Evolutionary conservation across 805 yeast species (phyloP).

Genomic region (Saccharomyces jurei): DNA sequence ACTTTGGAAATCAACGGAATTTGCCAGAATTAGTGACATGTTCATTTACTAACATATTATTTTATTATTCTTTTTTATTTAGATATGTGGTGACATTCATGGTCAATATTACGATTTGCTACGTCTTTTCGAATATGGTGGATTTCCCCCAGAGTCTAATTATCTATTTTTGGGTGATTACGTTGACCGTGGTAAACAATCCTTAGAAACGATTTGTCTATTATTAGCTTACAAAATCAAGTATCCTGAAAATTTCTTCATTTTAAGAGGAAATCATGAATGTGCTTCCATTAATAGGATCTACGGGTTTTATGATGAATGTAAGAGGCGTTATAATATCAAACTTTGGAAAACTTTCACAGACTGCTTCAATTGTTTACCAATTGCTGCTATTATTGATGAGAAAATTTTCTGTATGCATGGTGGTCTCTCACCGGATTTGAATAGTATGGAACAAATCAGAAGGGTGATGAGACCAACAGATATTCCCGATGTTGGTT

Average conservation of each 20-base stretch:
- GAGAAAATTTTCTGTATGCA: conserved; percentile 98
- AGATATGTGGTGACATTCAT: conserved; percentile 94
- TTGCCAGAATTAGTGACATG: not conserved
- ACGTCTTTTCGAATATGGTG: conserved; percentile 95
- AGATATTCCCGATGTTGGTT: conserved; percentile 96
- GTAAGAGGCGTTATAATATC: conserved; percentile 96
- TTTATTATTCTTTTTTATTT: not conserved
- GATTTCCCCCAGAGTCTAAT: conserved; percentile 98
- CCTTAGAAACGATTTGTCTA: conserved; percentile 89
- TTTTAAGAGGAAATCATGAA: conserved; percentile 96
- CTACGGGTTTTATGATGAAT: conserved; percentile 97
- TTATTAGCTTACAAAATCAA: conserved; percentile 92
- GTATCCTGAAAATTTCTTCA: conserved; percentile 96
- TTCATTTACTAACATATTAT: conserved; percentile 8
- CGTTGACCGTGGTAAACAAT: conserved; percentile 97
- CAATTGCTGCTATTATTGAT: conserved; percentile 96
- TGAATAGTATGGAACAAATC: conserved; percentile 96
- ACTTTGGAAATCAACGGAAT: not conserved
- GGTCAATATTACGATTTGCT: conserved; percentile 96
- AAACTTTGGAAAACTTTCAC: conserved; percentile 98
- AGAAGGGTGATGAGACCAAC: conserved; percentile 99
- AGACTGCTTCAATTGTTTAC: conserved; percentile 96
- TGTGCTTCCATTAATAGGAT: conserved; percentile 97
- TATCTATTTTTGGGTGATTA: conserved; percentile 93
- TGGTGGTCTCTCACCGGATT: conserved; percentile 96